Percentiles rank a stretch among this genome's conserved stretches.
These are phyloP conservation scores for Ceratocystis diversiconidia DNA, from an alignment of 2,329 filamentous ascomycete species.

Conservation along the genomic window DNA sequence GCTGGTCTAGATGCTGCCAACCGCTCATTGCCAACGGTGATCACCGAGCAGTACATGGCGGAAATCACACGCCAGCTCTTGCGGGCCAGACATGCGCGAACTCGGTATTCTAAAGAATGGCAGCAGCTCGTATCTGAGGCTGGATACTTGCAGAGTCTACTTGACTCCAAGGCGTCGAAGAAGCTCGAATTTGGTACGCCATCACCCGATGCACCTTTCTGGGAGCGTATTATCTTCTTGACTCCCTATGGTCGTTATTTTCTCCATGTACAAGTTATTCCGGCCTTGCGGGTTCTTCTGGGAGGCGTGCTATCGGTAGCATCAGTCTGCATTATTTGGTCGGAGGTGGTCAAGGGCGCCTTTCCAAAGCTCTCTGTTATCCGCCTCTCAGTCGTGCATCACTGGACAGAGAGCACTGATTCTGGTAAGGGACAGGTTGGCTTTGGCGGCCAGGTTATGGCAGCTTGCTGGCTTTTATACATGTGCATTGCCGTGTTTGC, in stretches of 20 bases:
- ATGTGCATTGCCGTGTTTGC: conserved; percentile 85
- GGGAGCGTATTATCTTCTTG: conserved; percentile 45
- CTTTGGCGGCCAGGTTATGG: conserved; percentile 72
- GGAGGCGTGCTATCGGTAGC: conserved; percentile 58
- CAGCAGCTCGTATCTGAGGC: conserved; percentile 61
- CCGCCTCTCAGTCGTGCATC: conserved; percentile 55
- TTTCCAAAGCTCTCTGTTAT: conserved; percentile 61
- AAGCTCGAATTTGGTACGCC: conserved; percentile 59
- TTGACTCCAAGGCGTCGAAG: conserved; percentile 71
- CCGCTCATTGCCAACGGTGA: conserved; percentile 55
- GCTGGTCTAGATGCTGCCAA: conserved; percentile 27
- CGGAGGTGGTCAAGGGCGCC: conserved; percentile 76
- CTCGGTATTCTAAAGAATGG: conserved; percentile 78
- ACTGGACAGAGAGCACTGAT: conserved; percentile 40
- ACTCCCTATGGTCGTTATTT: conserved; percentile 74
- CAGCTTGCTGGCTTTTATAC: conserved; percentile 81
- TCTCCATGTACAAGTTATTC: conserved; percentile 59
- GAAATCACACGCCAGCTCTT: conserved; percentile 72
- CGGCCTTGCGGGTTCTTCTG: conserved; percentile 47
- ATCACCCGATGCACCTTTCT: conserved; percentile 40
- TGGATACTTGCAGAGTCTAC: conserved; percentile 59
- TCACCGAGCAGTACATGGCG: conserved; percentile 86
- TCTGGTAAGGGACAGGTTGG: conserved; percentile 57
- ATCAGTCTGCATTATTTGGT: conserved; percentile 80
- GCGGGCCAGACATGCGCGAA: conserved; percentile 68